Base-by-base conservation (phyloP, 495 filamentous ascomycete genomes). In the Opeltia flavorubescens region DNA sequence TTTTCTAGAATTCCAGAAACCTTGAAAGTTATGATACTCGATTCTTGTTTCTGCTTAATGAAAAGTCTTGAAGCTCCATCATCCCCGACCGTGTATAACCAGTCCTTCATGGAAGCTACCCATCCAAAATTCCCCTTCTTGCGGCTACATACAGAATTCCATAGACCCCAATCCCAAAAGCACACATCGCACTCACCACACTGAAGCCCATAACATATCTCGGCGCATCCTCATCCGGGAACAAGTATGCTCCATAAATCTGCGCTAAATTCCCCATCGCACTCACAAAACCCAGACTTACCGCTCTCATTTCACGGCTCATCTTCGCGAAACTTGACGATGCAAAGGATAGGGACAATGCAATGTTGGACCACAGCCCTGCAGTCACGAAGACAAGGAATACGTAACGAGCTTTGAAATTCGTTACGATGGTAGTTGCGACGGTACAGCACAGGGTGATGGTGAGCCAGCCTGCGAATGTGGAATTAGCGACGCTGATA, bases 371-470 rank as follows among this genome's bases (percentile, higher is more conserved):
- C 67, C 67, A 74, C 0, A 74, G 62, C 3, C 71, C 71, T 5
- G 68, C 60, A 1, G 68, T 66, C 58, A 71, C 69, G 39, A 76
- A 58, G 3, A 70, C 67, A 5, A 76, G 59, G n/a, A 76, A 59
- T 4, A 66, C 66, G 39, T 76, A 76, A 11, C 71, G 64, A 4
- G 68, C 69, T 0, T 56, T 66, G 38, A 63, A 66, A 46, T 67
- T 60, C 46, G 66, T 67, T 0, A 70, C 65, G 15, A 51, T 49
- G 44, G 64, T 66, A 15, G 67, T 64, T 15, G 66, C 54, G 17
- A 74, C 62, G 23, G 66, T 60, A 47, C 64, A 66, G 25, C 64
- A 38, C 33, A 68, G 59, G 0, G 65, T 61, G 20, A 70, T 50
- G 9, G 52, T 47, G 12, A 75, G 51, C 59, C 67, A 67, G 43